A percentile compares a stretch with the other conserved stretches of the same genome.
These are phyloP conservation scores for Plenodomus lindquistii DNA, from an alignment of 2,329 filamentous ascomycete genomes.

Conservation along the genomic window DNA sequence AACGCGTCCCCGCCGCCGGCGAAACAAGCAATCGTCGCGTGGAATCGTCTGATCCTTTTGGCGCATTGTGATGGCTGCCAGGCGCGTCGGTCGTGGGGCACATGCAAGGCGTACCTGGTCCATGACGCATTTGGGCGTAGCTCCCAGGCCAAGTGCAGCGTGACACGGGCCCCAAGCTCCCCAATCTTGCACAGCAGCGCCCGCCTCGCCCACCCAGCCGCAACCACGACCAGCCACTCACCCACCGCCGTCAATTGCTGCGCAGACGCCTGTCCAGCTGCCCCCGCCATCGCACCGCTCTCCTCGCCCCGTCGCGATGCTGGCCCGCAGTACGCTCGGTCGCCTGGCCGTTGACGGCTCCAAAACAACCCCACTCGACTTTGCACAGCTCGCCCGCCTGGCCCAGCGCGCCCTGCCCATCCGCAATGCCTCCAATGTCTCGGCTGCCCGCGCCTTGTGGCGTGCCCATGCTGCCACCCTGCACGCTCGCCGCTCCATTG, in stretches of 20 bases:
- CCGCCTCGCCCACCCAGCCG: slow-evolving; percentile 6
- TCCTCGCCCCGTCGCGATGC: slow-evolving; percentile 28
- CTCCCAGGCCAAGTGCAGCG: slow-evolving; percentile 7
- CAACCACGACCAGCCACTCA: slow-evolving; percentile 20
- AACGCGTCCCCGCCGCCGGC: too few species aligned
- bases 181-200: not conserved
- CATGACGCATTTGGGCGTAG: slow-evolving; percentile 12
- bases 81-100: slow-evolving; percentile 8
- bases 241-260: too few species aligned
- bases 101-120: slow-evolving; percentile 12
- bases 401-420: slow-evolving; percentile 27
- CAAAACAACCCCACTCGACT: slow-evolving; percentile 41
- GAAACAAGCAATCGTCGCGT: too few species aligned
- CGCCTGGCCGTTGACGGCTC: slow-evolving; percentile 41
- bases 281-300: slow-evolving; percentile 6
- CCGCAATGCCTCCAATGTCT: slow-evolving; percentile 26
- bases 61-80: not conserved
- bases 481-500: slow-evolving; percentile 36
- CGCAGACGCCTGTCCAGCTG: slow-evolving; percentile 11
- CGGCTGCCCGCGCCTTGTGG: slow-evolving; percentile 24
- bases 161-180: not conserved
- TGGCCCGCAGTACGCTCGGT: slow-evolving; percentile 41
- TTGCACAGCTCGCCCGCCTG: slow-evolving; percentile 39
- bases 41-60: not conserved
- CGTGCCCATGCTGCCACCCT: slow-evolving; percentile 28